Base-by-base conservation (phyloP, 106 monocot genomes). In the Allium cepa region DNA sequence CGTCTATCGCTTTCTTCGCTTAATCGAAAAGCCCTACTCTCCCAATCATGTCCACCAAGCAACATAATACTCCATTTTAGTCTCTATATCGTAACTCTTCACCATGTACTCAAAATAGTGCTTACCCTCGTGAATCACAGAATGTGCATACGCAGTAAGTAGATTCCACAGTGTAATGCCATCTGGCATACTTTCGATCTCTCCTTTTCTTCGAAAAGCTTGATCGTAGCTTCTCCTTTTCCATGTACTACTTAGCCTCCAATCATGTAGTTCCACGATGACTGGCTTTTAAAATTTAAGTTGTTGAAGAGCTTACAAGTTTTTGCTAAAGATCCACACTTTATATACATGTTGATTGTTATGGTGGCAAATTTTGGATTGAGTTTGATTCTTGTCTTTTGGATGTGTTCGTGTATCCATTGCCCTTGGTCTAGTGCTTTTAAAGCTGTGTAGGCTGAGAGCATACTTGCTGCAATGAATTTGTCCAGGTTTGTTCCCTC, bases 341-440 rank as follows among this genome's bases (percentile, higher is more conserved):
- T 92, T 71, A 81, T 88, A 28, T 97, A 97, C 96, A 97, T 97
- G 70, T 92, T 86, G 6, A 97, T 72, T 17, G 92, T 27, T 9
- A 86, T 65, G 11, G 88, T 86, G 4, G 80, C 91, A 26, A 88
- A 75, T 68, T 84, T 91, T 0, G 69, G 13, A 57, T 97, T 88
- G 12, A 84, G 11, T 15, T 86, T 75, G 10, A 91, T 77, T 56
- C 67, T 79, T 8, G 17, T 75, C 61, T 60, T 63, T 45, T 75
- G 49, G 18, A 92, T 79, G 47, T 79, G 26, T 13, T 36, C 47
- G 60, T 97, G 92, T 36, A 97, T 84, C 83, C 81, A 80, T 50
- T 53, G 47, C 9, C 95, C 95, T 55, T 80, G 74, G 55, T 82
- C 71, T 10, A 91, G 60, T 12, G 85, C 81, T 12, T 85, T 79